Evolutionary conservation across 225 moss, liverwort and hornwort genomes (phyloP), one percentile per base, ranked within the genome.

Genomic region (Marchantia paleacea): DNA sequence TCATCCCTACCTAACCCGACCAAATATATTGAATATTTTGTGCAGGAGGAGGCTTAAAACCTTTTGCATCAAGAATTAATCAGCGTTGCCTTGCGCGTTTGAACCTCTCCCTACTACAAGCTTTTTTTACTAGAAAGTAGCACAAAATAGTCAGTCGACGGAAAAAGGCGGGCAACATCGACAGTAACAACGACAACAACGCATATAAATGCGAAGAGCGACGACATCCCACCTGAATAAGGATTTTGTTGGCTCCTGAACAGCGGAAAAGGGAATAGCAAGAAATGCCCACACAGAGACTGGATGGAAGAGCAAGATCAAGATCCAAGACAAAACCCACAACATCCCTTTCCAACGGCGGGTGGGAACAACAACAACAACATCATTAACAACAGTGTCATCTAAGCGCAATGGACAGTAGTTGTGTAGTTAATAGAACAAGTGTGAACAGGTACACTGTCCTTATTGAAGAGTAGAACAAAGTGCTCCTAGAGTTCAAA

Each of bases 381-480:
- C 6, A 62, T 0, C 62, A 2, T 6, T 62, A n/a, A 8, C 22
- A n/a, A 58, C 58, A 14, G 16, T 12, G 58, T 58, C 18, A 9
- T 20, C 20, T 6, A 58, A 58, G 58, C 18, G 15, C 58, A 18
- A 58, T 58, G n/a, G 62, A 68, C 6, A 29, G 31, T 29, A 13
- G 68, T 30, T 13, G 68, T 29, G 24, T 29, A 29, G 68, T 31
- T 68, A 68, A 28, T 26, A 11, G 68, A 31, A 39, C 39, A 39
- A 68, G 29, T 13, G 68, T 68, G 68, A 68, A 11, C 68, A 68
- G 68, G 68, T 68, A 31, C 13, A 31, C 68, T 68, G 62, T 62
- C 62, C 62, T 62, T 15, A 31, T 15, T 68, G 68, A 68, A 68
- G 31, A 68, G 39, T 39, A 39, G 19, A 67, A 30, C 8, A 26